These are phyloP conservation scores for Mycena pura DNA, from an alignment of 768 basidiomycete species.

Conservation along the genomic window DNA sequence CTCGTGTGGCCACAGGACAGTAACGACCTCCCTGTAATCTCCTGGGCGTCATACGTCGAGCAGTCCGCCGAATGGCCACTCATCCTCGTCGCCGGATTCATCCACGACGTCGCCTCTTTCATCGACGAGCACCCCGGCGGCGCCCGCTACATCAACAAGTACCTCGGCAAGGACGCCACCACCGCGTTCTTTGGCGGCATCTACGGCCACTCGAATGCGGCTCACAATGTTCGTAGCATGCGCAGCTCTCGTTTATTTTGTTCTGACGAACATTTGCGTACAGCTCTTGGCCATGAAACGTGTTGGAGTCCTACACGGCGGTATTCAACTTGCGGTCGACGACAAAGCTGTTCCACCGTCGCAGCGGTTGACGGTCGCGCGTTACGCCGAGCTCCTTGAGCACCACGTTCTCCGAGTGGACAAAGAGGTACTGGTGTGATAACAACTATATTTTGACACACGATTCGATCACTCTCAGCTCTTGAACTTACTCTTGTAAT, in stretches of 20 bases:
- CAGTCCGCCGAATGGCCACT: constrained; percentile 81
- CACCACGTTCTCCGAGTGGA: too few relatives aligned
- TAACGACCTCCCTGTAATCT: constrained; percentile 79
- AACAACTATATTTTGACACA: too few relatives aligned
- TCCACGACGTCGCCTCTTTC: constrained; percentile 86
- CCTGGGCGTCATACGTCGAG: constrained; percentile 85
- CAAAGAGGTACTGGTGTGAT: too few relatives aligned
- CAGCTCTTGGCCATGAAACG: constrained; percentile 65
- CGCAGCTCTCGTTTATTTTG: too few relatives aligned
- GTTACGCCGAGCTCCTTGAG: too few relatives aligned
- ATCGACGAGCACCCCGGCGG: constrained; percentile 93
- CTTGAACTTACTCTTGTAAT: too few relatives aligned
- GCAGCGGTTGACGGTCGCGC: constrained; percentile 56
- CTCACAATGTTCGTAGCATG: constrained; percentile 69
- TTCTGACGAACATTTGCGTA: background rate
- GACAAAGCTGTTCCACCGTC: constrained; percentile 61
- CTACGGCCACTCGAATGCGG: constrained; percentile 87
- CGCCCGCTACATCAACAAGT: constrained; percentile 79
- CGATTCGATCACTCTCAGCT: too few relatives aligned
- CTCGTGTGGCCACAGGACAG: constrained; percentile 81
- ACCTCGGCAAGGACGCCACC: constrained; percentile 90
- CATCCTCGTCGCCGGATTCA: constrained; percentile 92
- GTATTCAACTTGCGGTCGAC: constrained; percentile 51
- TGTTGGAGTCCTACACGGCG: constrained; percentile 62
- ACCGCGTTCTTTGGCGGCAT: constrained; percentile 95